Base-by-base conservation (phyloP, 495 filamentous ascomycete genomes). In the Hypoxylon lenormandii region DNA sequence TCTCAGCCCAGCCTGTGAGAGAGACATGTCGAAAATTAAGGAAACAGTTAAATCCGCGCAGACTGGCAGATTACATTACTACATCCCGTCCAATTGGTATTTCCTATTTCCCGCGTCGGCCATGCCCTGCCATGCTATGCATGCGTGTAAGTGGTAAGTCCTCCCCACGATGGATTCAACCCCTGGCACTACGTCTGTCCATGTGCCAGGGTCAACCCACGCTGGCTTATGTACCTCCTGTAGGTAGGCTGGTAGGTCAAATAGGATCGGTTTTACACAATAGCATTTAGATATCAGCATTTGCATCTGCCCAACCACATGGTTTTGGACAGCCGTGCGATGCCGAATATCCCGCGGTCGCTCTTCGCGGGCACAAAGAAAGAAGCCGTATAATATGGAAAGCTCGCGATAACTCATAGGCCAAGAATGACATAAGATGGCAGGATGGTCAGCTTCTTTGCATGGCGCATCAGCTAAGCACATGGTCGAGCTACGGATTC, bases 371-470 rank as follows among this genome's bases (percentile, higher is more conserved):
- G 38, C 45, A 55, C 43, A 38, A 22, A 33, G 12, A 26, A 53
- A 66, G 36, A 43, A 49, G 15, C 36, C 40, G 37, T 50, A 16
- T 16, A 49, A 56, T 23, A 60, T 56, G 43, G 48, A 36, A 70
- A 47, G 37, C 42, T 56, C 60, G 50, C 60, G 61, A 53, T 62
- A 57, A 21, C 37, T 46, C 37, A n/a, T n/a, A 48, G 54, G 56
- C 55, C 48, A 57, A 53, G 18, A 55, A 65, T 70, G 67, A 65
- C 60, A 70, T 65, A 58, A 70, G 66, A 70, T 64, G 11, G 37
- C 54, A 57, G 65, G 66, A 70, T 65, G 15, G 38, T 49, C 23
- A 60, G 50, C 36, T 56, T 21, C 42, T 26, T 43, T 36, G 49
- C 46, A 65, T 15, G 60, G 50, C 60, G 8, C 50, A 19, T 46